Evolutionary conservation across 2,329 filamentous ascomycete species (phyloP).

Genomic region (Elsinoe batatas): DNA sequence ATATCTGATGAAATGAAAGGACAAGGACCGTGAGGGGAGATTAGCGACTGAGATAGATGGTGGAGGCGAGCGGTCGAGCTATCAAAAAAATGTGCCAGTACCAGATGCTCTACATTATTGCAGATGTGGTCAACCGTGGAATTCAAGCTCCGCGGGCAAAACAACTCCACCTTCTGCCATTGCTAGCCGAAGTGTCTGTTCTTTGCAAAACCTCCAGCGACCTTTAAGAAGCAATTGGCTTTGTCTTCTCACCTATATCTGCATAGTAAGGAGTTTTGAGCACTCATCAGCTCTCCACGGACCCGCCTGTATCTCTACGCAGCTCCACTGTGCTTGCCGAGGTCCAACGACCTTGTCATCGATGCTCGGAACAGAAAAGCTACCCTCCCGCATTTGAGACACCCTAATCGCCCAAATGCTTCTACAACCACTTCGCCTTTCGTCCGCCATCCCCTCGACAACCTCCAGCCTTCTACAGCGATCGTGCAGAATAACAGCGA

Average conservation of each 20-base stretch:
- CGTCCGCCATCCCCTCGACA: conserved; percentile 20
- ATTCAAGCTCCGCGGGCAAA: background rate
- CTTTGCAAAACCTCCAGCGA: background rate
- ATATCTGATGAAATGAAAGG: conserved; percentile 5
- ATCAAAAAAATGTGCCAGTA: conserved; percentile 11
- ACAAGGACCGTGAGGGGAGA: conserved; percentile 13
- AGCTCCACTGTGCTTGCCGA: background rate
- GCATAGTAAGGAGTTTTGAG: background rate
- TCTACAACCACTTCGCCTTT: conserved; percentile 32
- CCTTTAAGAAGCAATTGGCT: conserved; percentile 3
- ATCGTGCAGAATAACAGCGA: conserved; percentile 36
- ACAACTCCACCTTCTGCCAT: conserved; percentile 6
- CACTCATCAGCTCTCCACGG: background rate
- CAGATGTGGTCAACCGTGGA: background rate
- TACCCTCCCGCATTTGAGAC: conserved; percentile 5
- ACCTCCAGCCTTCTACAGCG: background rate
- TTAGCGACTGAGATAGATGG: background rate
- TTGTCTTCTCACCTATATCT: background rate
- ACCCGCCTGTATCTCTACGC: background rate
- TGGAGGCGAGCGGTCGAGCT: conserved; percentile 4
- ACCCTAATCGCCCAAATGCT: conserved; percentile 32
- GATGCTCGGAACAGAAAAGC: conserved; percentile 10
- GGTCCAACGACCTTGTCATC: background rate
- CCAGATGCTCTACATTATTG: conserved; percentile 2
- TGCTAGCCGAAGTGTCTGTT: background rate